A percentile compares a stretch with the other conserved stretches of the same genome.
These are phyloP conservation scores for Tylopilus cervinicoccineus DNA, from an alignment of 768 basidiomycete genomes.

Conservation along the genomic window DNA sequence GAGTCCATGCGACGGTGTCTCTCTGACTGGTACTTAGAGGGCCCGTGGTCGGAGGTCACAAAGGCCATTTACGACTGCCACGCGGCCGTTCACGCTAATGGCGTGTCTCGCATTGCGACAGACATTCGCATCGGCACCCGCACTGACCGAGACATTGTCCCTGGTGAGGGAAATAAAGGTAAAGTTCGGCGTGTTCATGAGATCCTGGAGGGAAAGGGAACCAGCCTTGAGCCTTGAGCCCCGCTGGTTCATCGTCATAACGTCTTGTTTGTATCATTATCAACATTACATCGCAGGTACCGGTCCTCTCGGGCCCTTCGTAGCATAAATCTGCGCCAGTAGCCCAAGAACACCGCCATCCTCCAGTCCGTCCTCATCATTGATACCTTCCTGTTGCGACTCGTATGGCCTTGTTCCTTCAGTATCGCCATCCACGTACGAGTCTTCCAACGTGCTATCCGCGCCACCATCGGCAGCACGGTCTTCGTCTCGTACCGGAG, in stretches of 20 bases:
- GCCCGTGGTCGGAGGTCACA: constrained; percentile 81
- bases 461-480: constrained; percentile 51
- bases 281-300: constrained; percentile 39
- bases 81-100: constrained; percentile 74
- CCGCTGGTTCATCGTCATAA: not conserved
- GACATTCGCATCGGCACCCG: constrained; percentile 96
- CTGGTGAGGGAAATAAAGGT: constrained; percentile 68
- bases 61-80: constrained; percentile 92
- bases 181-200: constrained; percentile 82
- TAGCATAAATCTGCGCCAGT: constrained; percentile 81
- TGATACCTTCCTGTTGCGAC: constrained; percentile 43
- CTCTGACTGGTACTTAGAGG: constrained; percentile 43
- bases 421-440: constrained; percentile 67
- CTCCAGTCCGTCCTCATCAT: constrained; percentile 62
- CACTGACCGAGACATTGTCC: constrained; percentile 56
- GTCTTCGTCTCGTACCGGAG: constrained; percentile 43
- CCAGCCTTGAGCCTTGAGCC: not conserved
- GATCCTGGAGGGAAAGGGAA: constrained; percentile 50
- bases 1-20: not conserved
- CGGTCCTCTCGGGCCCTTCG: constrained; percentile 44
- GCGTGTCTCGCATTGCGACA: constrained; percentile 75
- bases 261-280: not conserved
- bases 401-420: constrained; percentile 37
- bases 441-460: constrained; percentile 56
- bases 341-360: constrained; percentile 85